These are phyloP conservation scores for Komagataella pastoris DNA, from an alignment of 805 yeast species.

Conservation along the genomic window DNA sequence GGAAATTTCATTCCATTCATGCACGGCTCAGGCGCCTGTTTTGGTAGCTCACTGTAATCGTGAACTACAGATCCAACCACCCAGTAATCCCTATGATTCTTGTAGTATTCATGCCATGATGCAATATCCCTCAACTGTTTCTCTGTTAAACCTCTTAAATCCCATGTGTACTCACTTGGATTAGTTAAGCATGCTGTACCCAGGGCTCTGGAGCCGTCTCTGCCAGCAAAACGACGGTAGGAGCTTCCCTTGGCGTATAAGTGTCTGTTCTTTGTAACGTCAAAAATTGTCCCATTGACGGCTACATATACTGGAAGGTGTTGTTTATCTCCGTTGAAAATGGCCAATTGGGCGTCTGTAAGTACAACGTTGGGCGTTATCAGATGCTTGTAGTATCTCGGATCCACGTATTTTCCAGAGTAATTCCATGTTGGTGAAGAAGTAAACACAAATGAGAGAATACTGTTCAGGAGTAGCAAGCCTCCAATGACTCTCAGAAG, in stretches of 20 bases:
- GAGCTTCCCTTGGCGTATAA: slow-evolving; percentile 49
- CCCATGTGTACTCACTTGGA: slow-evolving; percentile 46
- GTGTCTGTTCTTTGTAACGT: slow-evolving; percentile 36
- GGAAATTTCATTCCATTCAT: slow-evolving; percentile 7
- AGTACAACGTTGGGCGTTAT: slow-evolving; percentile 15
- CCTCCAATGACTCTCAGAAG: slow-evolving; percentile 30
- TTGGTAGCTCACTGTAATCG: slow-evolving; percentile 18
- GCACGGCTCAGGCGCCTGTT: slow-evolving; percentile 41
- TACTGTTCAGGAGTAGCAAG: slow-evolving; percentile 27
- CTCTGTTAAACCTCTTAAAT: slow-evolving; percentile 44
- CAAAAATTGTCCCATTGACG: slow-evolving; percentile 48
- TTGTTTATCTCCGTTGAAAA: slow-evolving; percentile 36
- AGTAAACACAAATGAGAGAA: slow-evolving; percentile 46
- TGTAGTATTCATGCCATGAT: slow-evolving; percentile 42
- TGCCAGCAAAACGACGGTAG: slow-evolving; percentile 46
- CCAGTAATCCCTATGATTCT: slow-evolving; percentile 39
- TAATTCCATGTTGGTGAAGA: slow-evolving; percentile 49
- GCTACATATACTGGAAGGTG: slow-evolving; percentile 43
- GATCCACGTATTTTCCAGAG: slow-evolving; percentile 33
- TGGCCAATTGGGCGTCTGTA: slow-evolving; percentile 30
- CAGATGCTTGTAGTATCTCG: slow-evolving; percentile 22
- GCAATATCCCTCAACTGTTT: slow-evolving; percentile 17
- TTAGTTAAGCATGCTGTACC: slow-evolving; percentile 56
- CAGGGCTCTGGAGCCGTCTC: slow-evolving; percentile 56
- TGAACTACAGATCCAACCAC: slow-evolving; percentile 42